A percentile compares a stretch with the other conserved stretches of the same genome.
These are phyloP conservation scores for Aspergillus indologenus DNA, from an alignment of 495 filamentous ascomycete genomes.

Conservation along the genomic window DNA sequence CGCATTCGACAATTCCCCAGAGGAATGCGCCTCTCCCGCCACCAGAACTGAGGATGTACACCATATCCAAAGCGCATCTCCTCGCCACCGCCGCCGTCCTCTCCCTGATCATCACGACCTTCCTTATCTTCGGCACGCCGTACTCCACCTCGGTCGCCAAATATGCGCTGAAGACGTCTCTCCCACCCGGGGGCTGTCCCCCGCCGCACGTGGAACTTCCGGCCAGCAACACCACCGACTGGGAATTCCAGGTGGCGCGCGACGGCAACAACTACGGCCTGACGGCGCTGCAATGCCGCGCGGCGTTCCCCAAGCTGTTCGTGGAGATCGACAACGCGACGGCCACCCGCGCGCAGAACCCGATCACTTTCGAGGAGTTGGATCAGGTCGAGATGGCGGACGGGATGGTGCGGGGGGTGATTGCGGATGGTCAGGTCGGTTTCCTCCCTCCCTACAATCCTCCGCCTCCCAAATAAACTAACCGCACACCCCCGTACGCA, in stretches of 20 bases:
- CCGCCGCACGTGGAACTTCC: not conserved
- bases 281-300: slow-evolving; percentile 37
- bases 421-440: slow-evolving; percentile 41
- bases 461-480: not conserved
- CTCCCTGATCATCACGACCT: slow-evolving; percentile 30
- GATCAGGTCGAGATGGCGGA: slow-evolving; percentile 29
- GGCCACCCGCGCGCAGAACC: slow-evolving; percentile 12
- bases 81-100: slow-evolving; percentile 30
- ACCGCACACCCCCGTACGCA: not conserved
- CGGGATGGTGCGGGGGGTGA: slow-evolving; percentile 40
- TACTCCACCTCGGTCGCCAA: slow-evolving; percentile 19
- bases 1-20: too few species aligned
- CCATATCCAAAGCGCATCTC: slow-evolving; percentile 18
- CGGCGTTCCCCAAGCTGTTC: slow-evolving; percentile 47
- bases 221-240: slow-evolving; percentile 14
- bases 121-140: slow-evolving; percentile 25
- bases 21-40: too few species aligned
- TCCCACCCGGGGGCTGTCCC: slow-evolving; percentile 7
- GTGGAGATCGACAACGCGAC: slow-evolving; percentile 41
- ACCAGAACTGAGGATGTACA: not conserved
- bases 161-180: slow-evolving; percentile 25
- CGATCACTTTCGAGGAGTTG: slow-evolving; percentile 33
- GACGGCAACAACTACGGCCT: slow-evolving; percentile 42
- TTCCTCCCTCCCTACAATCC: not conserved
- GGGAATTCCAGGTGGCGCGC: slow-evolving; percentile 33